phyloP scores from a whole-genome alignment of 768 basidiomycete species.

The Tylopilus vinaceipallidus region DNA sequence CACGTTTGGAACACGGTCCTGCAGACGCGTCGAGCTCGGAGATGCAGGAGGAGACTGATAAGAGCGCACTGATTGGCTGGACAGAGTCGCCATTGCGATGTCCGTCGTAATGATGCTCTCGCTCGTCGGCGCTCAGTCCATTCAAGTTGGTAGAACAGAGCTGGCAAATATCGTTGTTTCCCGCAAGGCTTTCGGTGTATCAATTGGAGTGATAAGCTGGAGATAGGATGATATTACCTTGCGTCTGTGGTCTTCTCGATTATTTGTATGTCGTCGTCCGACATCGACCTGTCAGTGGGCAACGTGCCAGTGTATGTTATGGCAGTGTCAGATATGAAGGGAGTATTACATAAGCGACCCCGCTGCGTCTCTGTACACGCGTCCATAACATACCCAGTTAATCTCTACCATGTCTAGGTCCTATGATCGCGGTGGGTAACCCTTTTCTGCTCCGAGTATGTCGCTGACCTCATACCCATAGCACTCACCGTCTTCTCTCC shows the following conservation, averaged over 20 bases:
- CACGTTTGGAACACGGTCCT: constrained; percentile 15
- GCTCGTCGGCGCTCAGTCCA: constrained; percentile 35
- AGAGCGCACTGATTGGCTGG: constrained; percentile 13
- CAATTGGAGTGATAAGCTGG: not conserved
- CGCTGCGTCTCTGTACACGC: constrained; percentile 45
- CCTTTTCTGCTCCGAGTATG: not conserved
- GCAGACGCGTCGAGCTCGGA: not conserved
- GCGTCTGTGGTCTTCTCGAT: constrained; percentile 4
- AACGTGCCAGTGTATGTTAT: too few relatives aligned
- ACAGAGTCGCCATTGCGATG: constrained; percentile 37
- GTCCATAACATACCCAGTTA: constrained; percentile 30
- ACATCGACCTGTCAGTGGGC: constrained; percentile 13
- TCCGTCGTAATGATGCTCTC: constrained; percentile 53
- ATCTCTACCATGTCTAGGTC: constrained; percentile 75
- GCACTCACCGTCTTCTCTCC: constrained; percentile 98
- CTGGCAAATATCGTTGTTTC: constrained; percentile 40
- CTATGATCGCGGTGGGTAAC: constrained; percentile 87
- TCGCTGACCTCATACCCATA: constrained; percentile 32
- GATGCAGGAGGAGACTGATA: not conserved
- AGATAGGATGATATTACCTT: constrained; percentile 10
- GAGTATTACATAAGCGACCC: constrained; percentile 28
- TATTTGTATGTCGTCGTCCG: constrained; percentile 29
- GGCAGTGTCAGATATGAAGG: too few relatives aligned
- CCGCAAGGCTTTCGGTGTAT: constrained; percentile 9
- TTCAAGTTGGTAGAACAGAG: constrained; percentile 48